These are phyloP conservation scores for Aspergillus thermomutatus DNA, from an alignment of 2,329 filamentous ascomycete species.

Conservation along the genomic window DNA sequence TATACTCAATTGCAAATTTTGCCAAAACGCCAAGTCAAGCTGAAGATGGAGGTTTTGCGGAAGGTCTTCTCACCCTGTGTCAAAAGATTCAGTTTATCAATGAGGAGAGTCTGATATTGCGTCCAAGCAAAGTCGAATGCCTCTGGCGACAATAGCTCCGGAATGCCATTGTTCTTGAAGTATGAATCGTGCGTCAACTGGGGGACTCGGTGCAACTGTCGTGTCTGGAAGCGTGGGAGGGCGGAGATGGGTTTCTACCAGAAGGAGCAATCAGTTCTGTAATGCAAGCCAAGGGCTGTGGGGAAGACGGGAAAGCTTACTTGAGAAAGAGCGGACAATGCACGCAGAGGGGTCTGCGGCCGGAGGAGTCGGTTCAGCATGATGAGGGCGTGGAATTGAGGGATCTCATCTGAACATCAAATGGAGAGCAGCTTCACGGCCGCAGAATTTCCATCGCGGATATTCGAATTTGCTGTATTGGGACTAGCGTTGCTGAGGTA, in stretches of 20 bases:
- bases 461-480: constrained; percentile 17
- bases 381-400: constrained; percentile 25
- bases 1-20: not conserved
- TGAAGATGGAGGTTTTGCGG: not conserved
- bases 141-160: constrained; percentile 65
- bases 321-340: constrained; percentile 32
- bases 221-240: constrained; percentile 35
- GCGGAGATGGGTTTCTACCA: constrained; percentile 33
- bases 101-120: constrained; percentile 71
- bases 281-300: constrained; percentile 3
- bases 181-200: constrained; percentile 45
- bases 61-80: constrained; percentile 59
- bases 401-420: constrained; percentile 13
- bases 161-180: constrained; percentile 55
- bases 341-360: constrained; percentile 45
- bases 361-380: constrained; percentile 43
- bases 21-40: not conserved
- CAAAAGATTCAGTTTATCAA: constrained; percentile 72
- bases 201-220: constrained; percentile 46
- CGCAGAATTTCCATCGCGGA: constrained; percentile 36
- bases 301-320: constrained; percentile 24
- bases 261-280: constrained; percentile 3
- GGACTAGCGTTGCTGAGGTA: constrained; percentile 28
- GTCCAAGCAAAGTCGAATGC: constrained; percentile 77
- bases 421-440: constrained; percentile 12